These are phyloP conservation scores for Phytophthora boehmeriae DNA, from an alignment of 352 stramenopile genomes.

Conservation along the genomic window DNA sequence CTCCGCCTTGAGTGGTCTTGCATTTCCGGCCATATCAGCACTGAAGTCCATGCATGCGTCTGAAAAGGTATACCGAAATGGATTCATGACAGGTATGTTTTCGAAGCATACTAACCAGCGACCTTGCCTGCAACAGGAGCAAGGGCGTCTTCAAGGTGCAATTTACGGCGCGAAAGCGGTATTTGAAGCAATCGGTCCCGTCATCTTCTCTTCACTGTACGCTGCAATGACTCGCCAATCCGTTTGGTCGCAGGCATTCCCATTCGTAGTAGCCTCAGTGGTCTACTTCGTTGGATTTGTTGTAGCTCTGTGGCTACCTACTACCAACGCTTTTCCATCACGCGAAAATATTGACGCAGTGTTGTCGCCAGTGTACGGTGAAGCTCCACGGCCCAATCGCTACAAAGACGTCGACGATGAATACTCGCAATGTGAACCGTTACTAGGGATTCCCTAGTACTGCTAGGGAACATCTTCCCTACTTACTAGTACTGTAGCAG, in stretches of 20 bases:
- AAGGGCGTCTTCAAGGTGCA: constrained; percentile 77
- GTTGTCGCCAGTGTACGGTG: too few relatives aligned
- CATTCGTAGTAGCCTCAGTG: too few relatives aligned
- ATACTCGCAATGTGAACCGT: neutral
- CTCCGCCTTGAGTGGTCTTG: constrained; percentile 59
- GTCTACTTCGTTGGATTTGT: too few relatives aligned
- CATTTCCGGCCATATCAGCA: constrained; percentile 57
- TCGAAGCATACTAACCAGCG: too few relatives aligned
- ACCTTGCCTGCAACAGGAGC: too few relatives aligned
- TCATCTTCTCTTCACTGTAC: constrained; percentile 71
- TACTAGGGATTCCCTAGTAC: too few relatives aligned
- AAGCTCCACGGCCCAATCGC: too few relatives aligned
- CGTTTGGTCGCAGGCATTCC: too few relatives aligned
- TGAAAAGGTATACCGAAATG: constrained; percentile 28
- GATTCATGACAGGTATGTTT: neutral
- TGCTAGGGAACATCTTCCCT: too few relatives aligned
- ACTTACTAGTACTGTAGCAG: too few relatives aligned
- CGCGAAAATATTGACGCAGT: constrained; percentile 18
- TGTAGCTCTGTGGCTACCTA: too few relatives aligned
- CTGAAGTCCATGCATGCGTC: constrained; percentile 44
- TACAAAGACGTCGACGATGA: neutral
- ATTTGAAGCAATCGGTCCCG: constrained; percentile 62
- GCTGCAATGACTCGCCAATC: too few relatives aligned
- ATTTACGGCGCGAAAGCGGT: constrained; percentile 75
- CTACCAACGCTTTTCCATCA: constrained; percentile 67